Base-by-base conservation (phyloP, 495 filamentous ascomycete species). In the Cudoniella acicularis region DNA sequence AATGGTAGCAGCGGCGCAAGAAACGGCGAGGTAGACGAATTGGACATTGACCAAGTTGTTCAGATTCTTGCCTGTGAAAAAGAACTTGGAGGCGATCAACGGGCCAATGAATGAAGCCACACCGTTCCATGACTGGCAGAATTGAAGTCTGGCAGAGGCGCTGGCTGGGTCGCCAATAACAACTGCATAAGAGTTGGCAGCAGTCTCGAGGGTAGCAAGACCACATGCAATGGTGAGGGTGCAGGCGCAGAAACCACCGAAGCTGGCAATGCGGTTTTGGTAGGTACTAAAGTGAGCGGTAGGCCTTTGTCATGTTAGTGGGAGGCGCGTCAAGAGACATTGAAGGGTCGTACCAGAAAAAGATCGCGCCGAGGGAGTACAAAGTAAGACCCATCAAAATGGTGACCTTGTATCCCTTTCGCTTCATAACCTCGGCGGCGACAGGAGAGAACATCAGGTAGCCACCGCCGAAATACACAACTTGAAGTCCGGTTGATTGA, bases 41-140 rank as follows among this genome's bases (percentile, higher is more conserved):
- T 85, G 82, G 13, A 85, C 81, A 25, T 75, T 77, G 63, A 77
- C 71, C 2, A 83, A 68, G 6, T 73, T 72, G 0, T 69, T 24
- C 1, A 72, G 72, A 30, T 76, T 72, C 51, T 78, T 77, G 6
- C 63, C 71, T 23, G 75, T 73, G 70, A 91, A 91, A 73, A 89
- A 89, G 27, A 84, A 85, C 54, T 83, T 84, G 10, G 84, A 81
- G 2, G 83, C 88, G 18, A 91, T 74, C 0, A 88, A 72, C 0
- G 85, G 85, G 23, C 80, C 85, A 45, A 90, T 74, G 45, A 89
- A 84, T n/a, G 84, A 85, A 16, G 86, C 83, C 42, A 89, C 76
- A 11, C 79, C 88, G 59, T 90, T 85, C 54, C 89, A 78, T 10
- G 78, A 84, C 62, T 89, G 87, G 3, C 85, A 80, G 21, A 89